phyloP scores from a whole-genome alignment of 768 basidiomycete genomes.

The Tylopilus vinaceipallidus region DNA sequence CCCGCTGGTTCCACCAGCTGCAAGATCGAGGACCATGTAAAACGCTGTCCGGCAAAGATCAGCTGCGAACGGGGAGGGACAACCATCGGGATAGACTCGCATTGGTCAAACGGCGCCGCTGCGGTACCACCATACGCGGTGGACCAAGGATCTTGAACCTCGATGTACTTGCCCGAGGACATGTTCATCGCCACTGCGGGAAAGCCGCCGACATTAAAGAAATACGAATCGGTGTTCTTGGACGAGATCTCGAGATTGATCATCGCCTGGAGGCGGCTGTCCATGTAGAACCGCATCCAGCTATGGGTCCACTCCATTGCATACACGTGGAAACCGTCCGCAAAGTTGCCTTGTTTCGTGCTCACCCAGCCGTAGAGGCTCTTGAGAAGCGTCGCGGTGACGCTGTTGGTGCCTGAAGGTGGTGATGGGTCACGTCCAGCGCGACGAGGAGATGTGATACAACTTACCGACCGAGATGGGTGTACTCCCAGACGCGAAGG shows the following conservation, averaged over 20 bases:
- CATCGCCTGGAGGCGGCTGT: slow-evolving; percentile 49
- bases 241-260: slow-evolving; percentile 47
- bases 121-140: slow-evolving; percentile 39
- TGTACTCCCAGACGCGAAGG: slow-evolving; percentile 33
- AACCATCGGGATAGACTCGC: slow-evolving; percentile 10
- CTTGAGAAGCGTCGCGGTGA: slow-evolving; percentile 27
- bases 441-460: no score
- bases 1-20: slow-evolving; percentile 77
- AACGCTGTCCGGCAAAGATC: slow-evolving; percentile 49
- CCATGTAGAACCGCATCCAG: slow-evolving; percentile 55
- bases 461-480: slow-evolving; percentile 33
- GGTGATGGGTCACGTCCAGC: not conserved
- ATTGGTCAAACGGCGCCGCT: slow-evolving; percentile 44
- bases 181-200: slow-evolving; percentile 48
- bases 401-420: slow-evolving; percentile 6
- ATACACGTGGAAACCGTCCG: slow-evolving; percentile 51
- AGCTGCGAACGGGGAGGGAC: not conserved
- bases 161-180: slow-evolving; percentile 37
- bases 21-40: slow-evolving; percentile 79
- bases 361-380: slow-evolving; percentile 37
- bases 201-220: slow-evolving; percentile 53
- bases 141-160: slow-evolving; percentile 50
- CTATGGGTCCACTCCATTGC: slow-evolving; percentile 58
- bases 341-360: slow-evolving; percentile 44
- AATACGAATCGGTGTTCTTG: slow-evolving; percentile 42